Evolutionary conservation across 192 early-diverging fungal species (phyloP), one percentile per base, ranked within the genome.

Genomic region (Coemansia sp.): DNA sequence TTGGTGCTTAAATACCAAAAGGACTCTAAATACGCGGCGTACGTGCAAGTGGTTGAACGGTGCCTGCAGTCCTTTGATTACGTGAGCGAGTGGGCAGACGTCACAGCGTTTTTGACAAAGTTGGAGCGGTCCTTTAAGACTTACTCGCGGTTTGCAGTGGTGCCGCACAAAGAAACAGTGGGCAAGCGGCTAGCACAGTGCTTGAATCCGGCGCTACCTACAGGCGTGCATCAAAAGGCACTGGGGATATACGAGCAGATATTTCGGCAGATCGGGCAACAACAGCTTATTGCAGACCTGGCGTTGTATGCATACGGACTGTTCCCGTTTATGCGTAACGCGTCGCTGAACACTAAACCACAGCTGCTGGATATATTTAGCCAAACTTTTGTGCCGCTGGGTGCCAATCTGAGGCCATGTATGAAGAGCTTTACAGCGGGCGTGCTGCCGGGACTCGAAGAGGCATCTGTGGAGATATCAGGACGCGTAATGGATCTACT

Each of bases 151-250:
- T 91, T 89, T 56, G 63, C 83, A 0, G 81, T 85, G 55, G 84
- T 96, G 31, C 96, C 96, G n/a, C 82, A 86, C 37, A 95, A 92
- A 64, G 83, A 90, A 15, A 81, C 89, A 4, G 87, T 98, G 8
- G 86, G 92, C 37, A 96, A 96, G 80, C 86, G 96, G 21, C 75
- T 98, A 20, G 96, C 93, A 4, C 96, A 98, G 58, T 95, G 92
- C 31, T 84, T 98, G 56, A 98, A 96, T 70, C 96, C 93, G 9
- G 94, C 92, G 26, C 71, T 98, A 28, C 96, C 96, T 0, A 87
- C 93, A 21, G 96, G 96, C 15, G 93, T 98, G 12, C 96, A 98
- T 70, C 92, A 94, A 75, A 95, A 95, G 72, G 89, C 93, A 6
- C 62, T 98, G 54, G 89, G 93, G 49, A 88, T 95, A 3, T 98